Evolutionary conservation across 345 rosid species (phyloP).

Genomic region (Stellera chamaejasme): DNA sequence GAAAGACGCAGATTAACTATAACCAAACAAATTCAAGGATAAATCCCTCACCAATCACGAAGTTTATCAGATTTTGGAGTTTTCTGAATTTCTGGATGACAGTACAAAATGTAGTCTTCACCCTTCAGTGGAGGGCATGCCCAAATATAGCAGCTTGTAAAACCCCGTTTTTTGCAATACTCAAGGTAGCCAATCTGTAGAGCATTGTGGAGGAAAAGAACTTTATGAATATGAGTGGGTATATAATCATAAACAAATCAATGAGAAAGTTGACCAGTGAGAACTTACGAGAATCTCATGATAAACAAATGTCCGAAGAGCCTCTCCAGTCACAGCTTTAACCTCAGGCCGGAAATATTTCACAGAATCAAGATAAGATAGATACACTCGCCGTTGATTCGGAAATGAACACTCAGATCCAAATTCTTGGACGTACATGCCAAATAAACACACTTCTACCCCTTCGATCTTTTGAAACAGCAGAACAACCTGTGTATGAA

Average conservation of each 20-base stretch:
- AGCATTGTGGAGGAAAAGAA: conserved; percentile 12
- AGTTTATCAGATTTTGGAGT: conserved; percentile 99
- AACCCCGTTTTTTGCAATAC: conserved; percentile 94
- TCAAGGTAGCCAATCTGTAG: conserved; percentile 97
- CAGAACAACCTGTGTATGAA: conserved; percentile 66
- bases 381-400: conserved; percentile 97
- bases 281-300: conserved; percentile 87
- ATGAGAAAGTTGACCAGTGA: neutral
- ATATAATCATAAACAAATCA: neutral
- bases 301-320: conserved; percentile 93
- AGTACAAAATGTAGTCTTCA: conserved; percentile 94
- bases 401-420: conserved; percentile 91
- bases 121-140: conserved; percentile 99
- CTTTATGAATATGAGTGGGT: conserved; percentile 3
- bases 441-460: conserved; percentile 96
- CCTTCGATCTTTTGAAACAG: conserved; percentile 99
- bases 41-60: conserved; percentile 82
- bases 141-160: conserved; percentile 99
- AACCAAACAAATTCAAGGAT: neutral
- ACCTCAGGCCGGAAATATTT: conserved; percentile 97
- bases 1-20: conserved; percentile 7
- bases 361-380: conserved; percentile 96
- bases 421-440: conserved; percentile 99
- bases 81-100: conserved; percentile 99
- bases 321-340: conserved; percentile 87